These are phyloP conservation scores for Cladosporium velox DNA, from an alignment of 2,329 filamentous ascomycete genomes.

Conservation along the genomic window DNA sequence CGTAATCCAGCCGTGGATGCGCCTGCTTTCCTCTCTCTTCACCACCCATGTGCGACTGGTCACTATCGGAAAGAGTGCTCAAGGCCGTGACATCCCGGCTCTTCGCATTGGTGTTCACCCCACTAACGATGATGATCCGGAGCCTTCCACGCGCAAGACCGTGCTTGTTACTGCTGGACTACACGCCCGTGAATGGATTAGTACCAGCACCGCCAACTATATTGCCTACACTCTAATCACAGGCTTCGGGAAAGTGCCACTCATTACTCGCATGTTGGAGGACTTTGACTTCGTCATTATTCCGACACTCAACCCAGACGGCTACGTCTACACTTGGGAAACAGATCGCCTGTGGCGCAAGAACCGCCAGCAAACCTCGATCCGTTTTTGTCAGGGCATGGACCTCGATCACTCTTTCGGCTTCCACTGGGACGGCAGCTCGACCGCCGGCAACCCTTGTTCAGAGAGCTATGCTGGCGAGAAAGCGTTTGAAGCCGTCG, in stretches of 20 bases:
- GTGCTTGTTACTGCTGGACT: constrained; percentile 80
- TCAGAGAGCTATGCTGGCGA: constrained; percentile 88
- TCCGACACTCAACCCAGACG: constrained; percentile 88
- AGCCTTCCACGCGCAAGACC: constrained; percentile 63
- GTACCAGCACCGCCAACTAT: constrained; percentile 86
- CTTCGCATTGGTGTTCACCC: constrained; percentile 70
- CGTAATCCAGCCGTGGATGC: constrained; percentile 89
- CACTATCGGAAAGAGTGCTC: constrained; percentile 79
- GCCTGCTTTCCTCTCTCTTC: constrained; percentile 85
- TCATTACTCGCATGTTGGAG: constrained; percentile 75
- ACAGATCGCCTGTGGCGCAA: constrained; percentile 93
- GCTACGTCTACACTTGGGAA: constrained; percentile 92
- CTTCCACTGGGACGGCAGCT: constrained; percentile 76
- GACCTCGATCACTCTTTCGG: constrained; percentile 87
- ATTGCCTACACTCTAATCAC: constrained; percentile 86
- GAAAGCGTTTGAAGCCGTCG: constrained; percentile 77
- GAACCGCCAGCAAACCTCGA: constrained; percentile 78
- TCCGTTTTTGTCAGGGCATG: constrained; percentile 81
- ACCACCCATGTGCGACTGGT: constrained; percentile 73
- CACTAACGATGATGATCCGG: constrained; percentile 50
- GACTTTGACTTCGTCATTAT: constrained; percentile 87
- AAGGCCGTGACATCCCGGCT: constrained; percentile 82
- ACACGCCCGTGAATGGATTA: constrained; percentile 98
- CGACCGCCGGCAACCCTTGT: constrained; percentile 72
- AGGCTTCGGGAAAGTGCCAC: constrained; percentile 69